phyloP scores from a whole-genome alignment of 192 early-diverging fungal species.

The Kickxella alabastrina region DNA sequence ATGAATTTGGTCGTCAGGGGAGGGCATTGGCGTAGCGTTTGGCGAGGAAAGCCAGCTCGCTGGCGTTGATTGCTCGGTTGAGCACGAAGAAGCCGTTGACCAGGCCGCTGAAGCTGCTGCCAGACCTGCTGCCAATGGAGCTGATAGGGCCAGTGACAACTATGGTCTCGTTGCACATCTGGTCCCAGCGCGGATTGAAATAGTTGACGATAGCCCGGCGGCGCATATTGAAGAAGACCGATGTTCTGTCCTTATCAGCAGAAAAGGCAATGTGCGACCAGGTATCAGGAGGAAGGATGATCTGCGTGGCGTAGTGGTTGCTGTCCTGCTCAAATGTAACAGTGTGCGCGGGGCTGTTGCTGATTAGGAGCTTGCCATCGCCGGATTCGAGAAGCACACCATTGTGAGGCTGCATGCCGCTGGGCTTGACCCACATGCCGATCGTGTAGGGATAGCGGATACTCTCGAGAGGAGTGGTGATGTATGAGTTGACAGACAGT shows the following conservation, averaged over 20 bases:
- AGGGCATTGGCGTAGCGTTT: constrained; percentile 36
- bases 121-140: constrained; percentile 33
- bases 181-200: constrained; percentile 37
- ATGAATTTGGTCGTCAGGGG: too few species aligned
- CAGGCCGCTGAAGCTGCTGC: constrained; percentile 32
- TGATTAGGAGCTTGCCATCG: constrained; percentile 35
- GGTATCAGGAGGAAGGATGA: constrained; percentile 21
- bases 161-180: constrained; percentile 35
- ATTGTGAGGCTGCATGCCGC: constrained; percentile 24
- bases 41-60: constrained; percentile 44
- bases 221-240: constrained; percentile 40
- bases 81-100: constrained; percentile 40
- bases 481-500: constrained; percentile 26
- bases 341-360: constrained; percentile 26
- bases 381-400: constrained; percentile 37
- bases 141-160: constrained; percentile 28
- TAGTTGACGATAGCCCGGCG: constrained; percentile 30
- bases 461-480: constrained; percentile 35
- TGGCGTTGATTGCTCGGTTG: constrained; percentile 22
- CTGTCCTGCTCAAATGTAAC: constrained; percentile 42
- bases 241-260: constrained; percentile 24
- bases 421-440: constrained; percentile 45
- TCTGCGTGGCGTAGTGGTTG: constrained; percentile 38
- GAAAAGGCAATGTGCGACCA: constrained; percentile 46
- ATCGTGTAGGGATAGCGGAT: constrained; percentile 41